phyloP scores from a whole-genome alignment of 1,284 basidiomycete genomes.

The Tylopilus orsonianus region DNA sequence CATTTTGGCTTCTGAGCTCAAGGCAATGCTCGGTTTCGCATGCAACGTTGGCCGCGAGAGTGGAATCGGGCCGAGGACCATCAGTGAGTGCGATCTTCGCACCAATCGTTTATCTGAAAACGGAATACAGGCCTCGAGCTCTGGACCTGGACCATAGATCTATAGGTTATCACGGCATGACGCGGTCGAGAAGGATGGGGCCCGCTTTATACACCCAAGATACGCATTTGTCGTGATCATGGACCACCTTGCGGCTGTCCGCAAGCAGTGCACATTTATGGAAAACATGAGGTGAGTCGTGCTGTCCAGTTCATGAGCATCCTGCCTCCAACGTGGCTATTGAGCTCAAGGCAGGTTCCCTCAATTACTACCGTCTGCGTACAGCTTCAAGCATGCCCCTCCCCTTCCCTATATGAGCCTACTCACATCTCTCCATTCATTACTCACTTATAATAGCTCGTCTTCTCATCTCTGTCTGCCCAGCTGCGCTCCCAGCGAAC shows the following conservation, averaged over 20 bases:
- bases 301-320: conserved; percentile 35
- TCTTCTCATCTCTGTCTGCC: conserved; percentile 32
- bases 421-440: conserved; percentile 30
- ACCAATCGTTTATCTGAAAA: conserved; percentile 17
- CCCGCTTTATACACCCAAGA: conserved; percentile 23
- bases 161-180: conserved; percentile 27
- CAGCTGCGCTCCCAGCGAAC: conserved; percentile 28
- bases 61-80: conserved; percentile 10
- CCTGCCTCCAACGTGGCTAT: conserved; percentile 36
- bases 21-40: conserved; percentile 24
- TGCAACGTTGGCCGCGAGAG: conserved; percentile 7
- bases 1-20: conserved; percentile 1
- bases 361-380: conserved; percentile 36
- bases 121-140: conserved; percentile 8
- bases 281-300: conserved; percentile 41
- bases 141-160: conserved; percentile 8
- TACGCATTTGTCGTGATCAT: conserved; percentile 37
- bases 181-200: conserved; percentile 22
- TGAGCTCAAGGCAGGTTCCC: conserved; percentile 37
- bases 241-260: conserved; percentile 37
- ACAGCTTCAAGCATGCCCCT: conserved; percentile 34
- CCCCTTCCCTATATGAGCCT: conserved; percentile 35
- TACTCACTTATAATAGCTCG: conserved; percentile 30
- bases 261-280: conserved; percentile 35
- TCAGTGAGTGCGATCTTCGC: conserved; percentile 13